A percentile compares a stretch with the other conserved stretches of the same genome.
These are phyloP conservation scores for Leccinum barrowsii DNA, from an alignment of 768 basidiomycete species.

Conservation along the genomic window DNA sequence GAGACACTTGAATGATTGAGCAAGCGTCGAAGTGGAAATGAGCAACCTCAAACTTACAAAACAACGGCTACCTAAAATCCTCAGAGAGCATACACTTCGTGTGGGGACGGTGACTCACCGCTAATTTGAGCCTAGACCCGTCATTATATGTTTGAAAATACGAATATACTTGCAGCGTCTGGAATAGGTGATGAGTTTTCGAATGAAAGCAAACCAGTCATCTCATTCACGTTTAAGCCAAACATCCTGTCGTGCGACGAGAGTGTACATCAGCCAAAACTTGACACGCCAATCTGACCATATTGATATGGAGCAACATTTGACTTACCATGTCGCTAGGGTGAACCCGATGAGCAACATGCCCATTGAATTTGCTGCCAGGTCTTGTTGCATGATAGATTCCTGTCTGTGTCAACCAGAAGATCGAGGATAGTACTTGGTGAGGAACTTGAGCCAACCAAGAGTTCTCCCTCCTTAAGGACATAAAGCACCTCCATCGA, in stretches of 20 bases:
- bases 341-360: conserved; percentile 10
- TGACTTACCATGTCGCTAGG: conserved; percentile 14
- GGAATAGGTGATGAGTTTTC: neutral
- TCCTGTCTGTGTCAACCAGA: neutral
- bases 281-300: neutral
- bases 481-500: neutral
- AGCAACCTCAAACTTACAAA: neutral
- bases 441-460: neutral
- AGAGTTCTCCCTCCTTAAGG: neutral
- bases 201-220: neutral
- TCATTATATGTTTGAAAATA: conserved; percentile 13
- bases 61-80: neutral
- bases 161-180: conserved; percentile 8
- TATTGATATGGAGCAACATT: neutral
- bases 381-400: neutral
- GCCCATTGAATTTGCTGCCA: conserved; percentile 1
- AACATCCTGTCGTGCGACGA: conserved; percentile 7
- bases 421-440: neutral
- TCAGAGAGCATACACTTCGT: neutral
- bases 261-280: neutral
- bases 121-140: neutral
- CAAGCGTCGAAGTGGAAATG: neutral
- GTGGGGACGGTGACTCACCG: conserved; percentile 1
- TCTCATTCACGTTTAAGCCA: conserved; percentile 7
- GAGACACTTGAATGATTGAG: conserved; percentile 3